These are phyloP conservation scores for Ogataea philodendri DNA, from an alignment of 805 yeast species.

Conservation along the genomic window DNA sequence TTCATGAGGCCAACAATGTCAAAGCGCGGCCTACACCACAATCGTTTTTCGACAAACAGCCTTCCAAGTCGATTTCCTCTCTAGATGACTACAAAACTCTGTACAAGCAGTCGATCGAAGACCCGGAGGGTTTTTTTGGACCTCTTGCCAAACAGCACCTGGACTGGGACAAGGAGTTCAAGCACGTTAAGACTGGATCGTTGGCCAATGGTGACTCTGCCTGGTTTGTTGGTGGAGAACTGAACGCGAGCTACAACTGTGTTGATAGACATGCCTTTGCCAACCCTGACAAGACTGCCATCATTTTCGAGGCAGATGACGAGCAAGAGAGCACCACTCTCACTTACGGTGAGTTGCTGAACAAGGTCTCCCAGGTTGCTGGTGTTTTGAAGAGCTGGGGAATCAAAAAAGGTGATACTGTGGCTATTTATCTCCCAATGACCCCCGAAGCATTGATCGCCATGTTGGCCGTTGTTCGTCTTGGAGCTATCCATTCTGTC, in stretches of 20 bases:
- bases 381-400: constrained; percentile 83
- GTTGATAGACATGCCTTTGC: constrained; percentile 93
- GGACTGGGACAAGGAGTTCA: constrained; percentile 78
- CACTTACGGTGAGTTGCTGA: constrained; percentile 83
- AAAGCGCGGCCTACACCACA: constrained; percentile 50
- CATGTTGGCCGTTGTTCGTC: constrained; percentile 87
- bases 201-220: constrained; percentile 77
- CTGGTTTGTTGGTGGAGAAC: constrained; percentile 92
- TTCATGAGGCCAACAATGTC: constrained; percentile 60
- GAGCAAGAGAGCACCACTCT: constrained; percentile 67
- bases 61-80: constrained; percentile 54
- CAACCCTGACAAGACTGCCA: constrained; percentile 80
- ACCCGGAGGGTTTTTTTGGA: constrained; percentile 81
- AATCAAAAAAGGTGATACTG: constrained; percentile 90
- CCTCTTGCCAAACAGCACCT: constrained; percentile 69
- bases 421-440: constrained; percentile 96
- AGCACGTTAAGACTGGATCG: constrained; percentile 60
- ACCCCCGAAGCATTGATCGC: constrained; percentile 94
- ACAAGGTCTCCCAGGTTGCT: constrained; percentile 83
- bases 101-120: constrained; percentile 71
- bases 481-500: constrained; percentile 96
- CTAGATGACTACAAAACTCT: constrained; percentile 66
- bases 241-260: constrained; percentile 90
- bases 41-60: constrained; percentile 57
- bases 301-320: constrained; percentile 93